phyloP scores from a whole-genome alignment of 2,329 filamentous ascomycete species.

The Ascochyta koolunga region DNA sequence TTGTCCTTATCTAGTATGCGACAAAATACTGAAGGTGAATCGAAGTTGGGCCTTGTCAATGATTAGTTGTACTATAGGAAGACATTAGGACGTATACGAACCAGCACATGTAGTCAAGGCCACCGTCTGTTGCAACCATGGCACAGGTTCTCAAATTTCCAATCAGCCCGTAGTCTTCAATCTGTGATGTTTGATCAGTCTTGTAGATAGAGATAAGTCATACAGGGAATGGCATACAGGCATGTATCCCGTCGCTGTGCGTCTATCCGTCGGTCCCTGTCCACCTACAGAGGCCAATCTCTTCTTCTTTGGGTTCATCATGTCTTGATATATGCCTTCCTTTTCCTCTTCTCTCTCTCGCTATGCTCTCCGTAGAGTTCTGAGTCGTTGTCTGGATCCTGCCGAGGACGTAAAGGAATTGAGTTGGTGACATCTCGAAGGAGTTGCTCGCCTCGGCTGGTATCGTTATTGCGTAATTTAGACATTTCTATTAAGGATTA shows the following conservation, averaged over 20 bases:
- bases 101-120: conserved; percentile 81
- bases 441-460: conserved; percentile 12
- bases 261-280: conserved; percentile 25
- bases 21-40: conserved; percentile 77
- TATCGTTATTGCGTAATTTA: conserved; percentile 3
- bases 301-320: conserved; percentile 22
- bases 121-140: conserved; percentile 44
- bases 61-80: background rate
- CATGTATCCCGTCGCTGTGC: conserved; percentile 36
- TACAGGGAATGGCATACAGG: conserved; percentile 15
- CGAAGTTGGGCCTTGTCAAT: conserved; percentile 70
- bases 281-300: conserved; percentile 8
- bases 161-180: conserved; percentile 78
- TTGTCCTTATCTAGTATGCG: conserved; percentile 75
- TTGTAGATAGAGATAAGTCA: background rate
- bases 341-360: background rate
- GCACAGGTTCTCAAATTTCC: conserved; percentile 78
- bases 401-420: conserved; percentile 6
- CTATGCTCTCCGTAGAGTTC: conserved; percentile 17
- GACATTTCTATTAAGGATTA: conserved; percentile 9
- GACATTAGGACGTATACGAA: conserved; percentile 44
- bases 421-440: conserved; percentile 21
- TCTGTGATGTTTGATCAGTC: conserved; percentile 1
- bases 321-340: conserved; percentile 3
- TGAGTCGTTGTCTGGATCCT: conserved; percentile 16